phyloP scores from a whole-genome alignment of 345 rosid genomes.

The Psidium friedrichsthalianum region DNA sequence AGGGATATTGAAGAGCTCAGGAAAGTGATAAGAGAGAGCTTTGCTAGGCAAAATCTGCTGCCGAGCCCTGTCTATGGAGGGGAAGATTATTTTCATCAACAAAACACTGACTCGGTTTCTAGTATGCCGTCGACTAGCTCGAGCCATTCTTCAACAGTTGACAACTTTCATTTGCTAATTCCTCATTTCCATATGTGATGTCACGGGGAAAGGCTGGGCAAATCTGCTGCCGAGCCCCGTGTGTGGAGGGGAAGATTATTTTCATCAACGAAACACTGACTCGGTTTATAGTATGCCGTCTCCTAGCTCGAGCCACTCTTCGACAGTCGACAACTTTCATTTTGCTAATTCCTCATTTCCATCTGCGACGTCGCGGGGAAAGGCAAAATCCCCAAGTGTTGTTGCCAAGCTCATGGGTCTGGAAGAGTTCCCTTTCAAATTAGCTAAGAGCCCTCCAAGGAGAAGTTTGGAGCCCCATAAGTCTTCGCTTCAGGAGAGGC shows the following conservation, averaged over 20 bases:
- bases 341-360: slow-evolving; percentile 24
- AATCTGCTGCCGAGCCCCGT: slow-evolving; percentile 15
- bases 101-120: slow-evolving; percentile 24
- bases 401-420: slow-evolving; percentile 94
- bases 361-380: slow-evolving; percentile 15
- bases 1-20: slow-evolving; percentile 59
- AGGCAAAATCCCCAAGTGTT: slow-evolving; percentile 34
- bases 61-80: background rate
- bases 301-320: slow-evolving; percentile 56
- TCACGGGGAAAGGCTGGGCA: slow-evolving; percentile 20
- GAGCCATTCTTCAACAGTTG: slow-evolving; percentile 37
- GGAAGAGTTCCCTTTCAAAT: slow-evolving; percentile 45
- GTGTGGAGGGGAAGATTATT: slow-evolving; percentile 7
- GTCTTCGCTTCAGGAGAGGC: slow-evolving; percentile 7
- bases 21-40: slow-evolving; percentile 41
- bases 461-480: slow-evolving; percentile 10
- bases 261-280: slow-evolving; percentile 16
- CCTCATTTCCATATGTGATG: slow-evolving; percentile 18
- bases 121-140: slow-evolving; percentile 62
- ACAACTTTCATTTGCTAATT: slow-evolving; percentile 20
- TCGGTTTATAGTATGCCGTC: slow-evolving; percentile 46
- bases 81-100: slow-evolving; percentile 11
- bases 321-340: slow-evolving; percentile 19
- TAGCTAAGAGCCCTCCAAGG: slow-evolving; percentile 3
- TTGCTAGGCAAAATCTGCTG: slow-evolving; percentile 27